Percentiles rank a stretch among this genome's conserved stretches.
Conservation (phyloP, 2,329 filamentous ascomycete genomes). For the Colletotrichum godetiae region DNA sequence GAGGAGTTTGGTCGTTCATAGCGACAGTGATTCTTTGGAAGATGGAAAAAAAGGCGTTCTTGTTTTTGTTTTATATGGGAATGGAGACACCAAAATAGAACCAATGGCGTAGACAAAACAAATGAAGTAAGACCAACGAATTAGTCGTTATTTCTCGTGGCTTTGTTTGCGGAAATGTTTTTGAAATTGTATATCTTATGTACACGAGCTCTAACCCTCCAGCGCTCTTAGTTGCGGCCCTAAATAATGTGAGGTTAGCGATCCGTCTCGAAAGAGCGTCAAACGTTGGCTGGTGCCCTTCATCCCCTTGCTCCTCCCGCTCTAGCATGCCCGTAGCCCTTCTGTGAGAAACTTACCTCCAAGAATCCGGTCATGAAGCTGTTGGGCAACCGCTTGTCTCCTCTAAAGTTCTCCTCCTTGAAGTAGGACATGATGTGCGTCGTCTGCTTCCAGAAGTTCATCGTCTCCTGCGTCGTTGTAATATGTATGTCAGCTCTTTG, state of each 20-base stretch:
- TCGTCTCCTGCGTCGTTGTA: slow-evolving; percentile 77
- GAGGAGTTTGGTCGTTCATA: slow-evolving; percentile 51
- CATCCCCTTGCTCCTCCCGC: background rate
- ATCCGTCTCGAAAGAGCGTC: background rate
- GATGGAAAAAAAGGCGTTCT: background rate
- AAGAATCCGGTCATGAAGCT: slow-evolving; percentile 96
- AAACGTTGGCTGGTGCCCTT: background rate
- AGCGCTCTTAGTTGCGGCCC: slow-evolving; percentile 39
- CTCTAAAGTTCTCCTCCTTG: slow-evolving; percentile 81
- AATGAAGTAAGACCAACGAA: background rate
- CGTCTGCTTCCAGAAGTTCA: slow-evolving; percentile 99
- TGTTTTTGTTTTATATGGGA: background rate
- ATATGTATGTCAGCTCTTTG: background rate
- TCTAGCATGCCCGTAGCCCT: background rate
- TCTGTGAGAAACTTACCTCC: slow-evolving; percentile 72
- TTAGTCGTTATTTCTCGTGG: background rate
- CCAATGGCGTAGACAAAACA: slow-evolving; percentile 22
- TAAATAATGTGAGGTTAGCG: slow-evolving; percentile 4
- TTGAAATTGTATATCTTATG: slow-evolving; percentile 26
- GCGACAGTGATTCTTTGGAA: slow-evolving; percentile 14
- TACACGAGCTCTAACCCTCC: slow-evolving; percentile 27
- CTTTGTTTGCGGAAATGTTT: slow-evolving; percentile 14
- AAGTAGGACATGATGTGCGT: slow-evolving; percentile 98
- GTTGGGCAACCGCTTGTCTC: slow-evolving; percentile 81
- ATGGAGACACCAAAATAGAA: slow-evolving; percentile 11